These are phyloP conservation scores for Sarocladium strictum DNA, from an alignment of 2,329 filamentous ascomycete genomes.

Conservation along the genomic window DNA sequence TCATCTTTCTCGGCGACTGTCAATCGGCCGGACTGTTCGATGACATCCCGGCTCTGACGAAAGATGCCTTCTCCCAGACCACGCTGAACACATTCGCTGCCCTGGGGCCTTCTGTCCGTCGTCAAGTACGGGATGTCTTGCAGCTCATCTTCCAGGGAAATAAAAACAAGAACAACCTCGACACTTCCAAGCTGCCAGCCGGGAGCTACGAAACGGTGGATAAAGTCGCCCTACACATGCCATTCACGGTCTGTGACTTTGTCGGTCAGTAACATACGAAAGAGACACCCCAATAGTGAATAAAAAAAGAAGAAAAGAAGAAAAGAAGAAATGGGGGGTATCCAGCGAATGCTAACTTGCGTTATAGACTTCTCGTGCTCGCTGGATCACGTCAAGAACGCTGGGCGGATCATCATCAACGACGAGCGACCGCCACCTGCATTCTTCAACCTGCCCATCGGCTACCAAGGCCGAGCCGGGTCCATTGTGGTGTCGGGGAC, in stretches of 20 bases:
- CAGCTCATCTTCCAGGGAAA: conserved; percentile 20
- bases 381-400: conserved; percentile 46
- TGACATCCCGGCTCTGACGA: neutral
- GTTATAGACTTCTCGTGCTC: conserved; percentile 48
- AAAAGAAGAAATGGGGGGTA: no score
- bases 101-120: neutral
- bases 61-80: neutral
- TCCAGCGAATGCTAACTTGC: no score
- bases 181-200: conserved; percentile 11
- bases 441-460: conserved; percentile 43
- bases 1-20: conserved; percentile 40
- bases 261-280: conserved; percentile 25
- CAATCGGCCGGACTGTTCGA: neutral
- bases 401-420: conserved; percentile 33
- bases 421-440: conserved; percentile 33
- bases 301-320: no score
- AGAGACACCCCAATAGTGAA: no score
- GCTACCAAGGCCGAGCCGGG: conserved; percentile 49
- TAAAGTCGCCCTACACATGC: conserved; percentile 39
- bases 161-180: conserved; percentile 18
- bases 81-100: neutral
- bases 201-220: conserved; percentile 14
- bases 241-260: conserved; percentile 49
- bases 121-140: conserved; percentile 24
- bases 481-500: conserved; percentile 41